Conservation (phyloP, 768 basidiomycete species). For the Leccinum obscurum region DNA sequence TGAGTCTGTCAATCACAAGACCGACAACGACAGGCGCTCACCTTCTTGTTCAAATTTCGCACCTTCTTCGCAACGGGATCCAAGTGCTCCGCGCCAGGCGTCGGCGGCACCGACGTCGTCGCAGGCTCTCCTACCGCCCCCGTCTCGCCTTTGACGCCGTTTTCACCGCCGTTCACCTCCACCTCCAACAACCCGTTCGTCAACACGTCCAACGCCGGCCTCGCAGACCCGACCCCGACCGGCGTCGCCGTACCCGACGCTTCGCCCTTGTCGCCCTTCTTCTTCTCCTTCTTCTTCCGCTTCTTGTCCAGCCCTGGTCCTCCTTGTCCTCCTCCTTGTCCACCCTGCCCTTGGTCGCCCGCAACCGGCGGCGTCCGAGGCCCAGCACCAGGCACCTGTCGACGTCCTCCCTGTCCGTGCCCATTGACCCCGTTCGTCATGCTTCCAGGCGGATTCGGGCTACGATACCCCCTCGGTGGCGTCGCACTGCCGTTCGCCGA, state of each 20-base stretch:
- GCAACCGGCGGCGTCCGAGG: conserved; percentile 48
- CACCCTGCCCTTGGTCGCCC: conserved; percentile 30
- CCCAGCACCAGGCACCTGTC: conserved; percentile 73
- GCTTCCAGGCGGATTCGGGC: conserved; percentile 54
- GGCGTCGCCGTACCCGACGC: conserved; percentile 34
- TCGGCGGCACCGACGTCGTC: conserved; percentile 43
- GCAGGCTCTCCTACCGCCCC: conserved; percentile 6
- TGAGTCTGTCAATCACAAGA: neutral
- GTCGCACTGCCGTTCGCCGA: conserved; percentile 53
- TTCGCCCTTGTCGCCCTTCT: conserved; percentile 43
- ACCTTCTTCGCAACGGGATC: conserved; percentile 91
- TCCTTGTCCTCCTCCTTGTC: conserved; percentile 33
- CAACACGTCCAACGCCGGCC: conserved; percentile 40
- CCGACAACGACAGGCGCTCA: conserved; percentile 22
- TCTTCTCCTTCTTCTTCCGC: conserved; percentile 57
- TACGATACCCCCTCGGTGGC: conserved; percentile 61
- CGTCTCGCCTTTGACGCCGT: neutral
- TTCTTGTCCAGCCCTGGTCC: conserved; percentile 39
- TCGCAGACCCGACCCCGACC: conserved; percentile 22
- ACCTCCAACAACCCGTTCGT: conserved; percentile 28
- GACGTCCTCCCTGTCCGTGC: conserved; percentile 30
- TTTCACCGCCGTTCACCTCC: conserved; percentile 18
- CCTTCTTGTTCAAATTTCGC: conserved; percentile 95
- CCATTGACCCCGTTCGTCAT: conserved; percentile 37
- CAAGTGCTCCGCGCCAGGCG: conserved; percentile 58